phyloP scores from a whole-genome alignment of 2,329 filamentous ascomycete genomes.

The Gyromitra esculenta region DNA sequence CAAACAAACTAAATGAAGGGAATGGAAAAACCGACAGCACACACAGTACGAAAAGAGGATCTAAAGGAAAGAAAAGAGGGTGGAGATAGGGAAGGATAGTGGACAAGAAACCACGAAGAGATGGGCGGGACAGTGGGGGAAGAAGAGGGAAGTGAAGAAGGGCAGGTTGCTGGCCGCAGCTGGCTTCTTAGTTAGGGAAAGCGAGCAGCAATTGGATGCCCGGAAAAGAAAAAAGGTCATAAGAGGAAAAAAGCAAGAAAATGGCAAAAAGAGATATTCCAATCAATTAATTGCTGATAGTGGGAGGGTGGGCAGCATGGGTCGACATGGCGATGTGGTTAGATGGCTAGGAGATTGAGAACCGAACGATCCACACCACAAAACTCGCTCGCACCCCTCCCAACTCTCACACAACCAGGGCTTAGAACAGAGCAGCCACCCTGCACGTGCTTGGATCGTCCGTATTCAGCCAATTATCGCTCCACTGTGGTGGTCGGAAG shows the following conservation, averaged over 20 bases:
- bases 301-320: slow-evolving; percentile 43
- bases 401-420: slow-evolving; percentile 40
- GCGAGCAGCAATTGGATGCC: slow-evolving; percentile 38
- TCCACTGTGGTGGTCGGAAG: slow-evolving; percentile 36
- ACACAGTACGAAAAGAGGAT: slow-evolving; percentile 54
- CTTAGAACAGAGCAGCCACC: slow-evolving; percentile 50
- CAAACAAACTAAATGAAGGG: slow-evolving; percentile 56
- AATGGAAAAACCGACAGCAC: slow-evolving; percentile 55
- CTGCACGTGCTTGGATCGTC: slow-evolving; percentile 49
- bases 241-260: slow-evolving; percentile 48
- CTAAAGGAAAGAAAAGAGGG: slow-evolving; percentile 57
- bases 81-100: slow-evolving; percentile 53
- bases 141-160: slow-evolving; percentile 52
- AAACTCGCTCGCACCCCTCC: slow-evolving; percentile 49
- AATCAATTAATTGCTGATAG: slow-evolving; percentile 45
- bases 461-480: slow-evolving; percentile 49
- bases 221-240: slow-evolving; percentile 45
- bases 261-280: slow-evolving; percentile 41
- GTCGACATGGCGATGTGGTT: slow-evolving; percentile 50
- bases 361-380: slow-evolving; percentile 52
- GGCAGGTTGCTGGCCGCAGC: slow-evolving; percentile 47
- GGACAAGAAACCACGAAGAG: slow-evolving; percentile 54
- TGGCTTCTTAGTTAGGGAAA: slow-evolving; percentile 49
- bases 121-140: slow-evolving; percentile 51
- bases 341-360: slow-evolving; percentile 52